phyloP scores from a whole-genome alignment of 116 monocot genomes.

The Phalaenopsis hybrid region DNA sequence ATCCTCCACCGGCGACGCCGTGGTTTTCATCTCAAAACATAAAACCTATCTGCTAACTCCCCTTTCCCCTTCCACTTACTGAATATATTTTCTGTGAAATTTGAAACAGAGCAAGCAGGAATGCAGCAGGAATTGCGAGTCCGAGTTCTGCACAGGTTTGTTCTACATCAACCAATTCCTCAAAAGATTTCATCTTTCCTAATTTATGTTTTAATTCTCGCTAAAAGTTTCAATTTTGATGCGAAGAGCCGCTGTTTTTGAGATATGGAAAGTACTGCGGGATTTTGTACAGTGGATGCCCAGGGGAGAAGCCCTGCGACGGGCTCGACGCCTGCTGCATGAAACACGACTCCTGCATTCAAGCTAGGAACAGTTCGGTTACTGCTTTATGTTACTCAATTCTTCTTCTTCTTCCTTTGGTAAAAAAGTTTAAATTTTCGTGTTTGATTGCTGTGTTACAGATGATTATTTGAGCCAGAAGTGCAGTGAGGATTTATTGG shows the following conservation, averaged over 20 bases:
- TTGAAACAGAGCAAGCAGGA: no score
- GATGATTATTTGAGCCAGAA: conserved; percentile 66
- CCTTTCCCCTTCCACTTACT: neutral
- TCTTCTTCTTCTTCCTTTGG: neutral
- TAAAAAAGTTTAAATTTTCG: neutral
- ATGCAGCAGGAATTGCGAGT: conserved; percentile 76
- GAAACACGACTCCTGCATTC: conserved; percentile 71
- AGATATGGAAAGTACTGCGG: conserved; percentile 98
- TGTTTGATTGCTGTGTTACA: conserved; percentile 12
- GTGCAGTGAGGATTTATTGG: conserved; percentile 61
- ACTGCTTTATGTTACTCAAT: neutral
- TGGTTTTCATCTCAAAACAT: conserved; percentile 9
- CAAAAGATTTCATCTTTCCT: neutral
- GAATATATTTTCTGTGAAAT: neutral
- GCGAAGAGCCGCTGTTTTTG: conserved; percentile 66
- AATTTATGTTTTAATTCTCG: neutral
- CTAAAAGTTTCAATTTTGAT: neutral
- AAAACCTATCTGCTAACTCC: neutral
- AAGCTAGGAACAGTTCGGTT: conserved; percentile 37
- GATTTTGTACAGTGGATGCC: conserved; percentile 86
- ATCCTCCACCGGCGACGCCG: conserved; percentile 14
- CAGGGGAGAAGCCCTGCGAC: conserved; percentile 90
- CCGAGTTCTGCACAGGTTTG: conserved; percentile 53
- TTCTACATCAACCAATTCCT: no score
- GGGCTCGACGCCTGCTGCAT: conserved; percentile 79